Evolutionary conservation across 441 rosid species (phyloP).

Genomic region (Erodium moschatum): DNA sequence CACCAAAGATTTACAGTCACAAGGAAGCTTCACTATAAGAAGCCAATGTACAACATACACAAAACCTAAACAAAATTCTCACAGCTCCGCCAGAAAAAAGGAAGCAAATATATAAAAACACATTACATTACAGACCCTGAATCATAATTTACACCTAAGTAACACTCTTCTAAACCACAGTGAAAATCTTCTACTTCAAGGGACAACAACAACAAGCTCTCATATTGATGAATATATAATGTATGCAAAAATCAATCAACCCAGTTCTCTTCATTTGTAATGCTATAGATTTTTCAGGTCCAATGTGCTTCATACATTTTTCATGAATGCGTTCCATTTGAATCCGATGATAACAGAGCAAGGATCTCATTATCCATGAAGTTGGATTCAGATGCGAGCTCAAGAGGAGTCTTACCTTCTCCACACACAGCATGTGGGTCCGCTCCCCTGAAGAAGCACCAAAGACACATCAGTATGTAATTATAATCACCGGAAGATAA

Average conservation of each 20-base stretch:
- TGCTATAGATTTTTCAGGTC: conserved; percentile 15
- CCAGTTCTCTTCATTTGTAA: conserved; percentile 7
- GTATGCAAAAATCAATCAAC: conserved; percentile 20
- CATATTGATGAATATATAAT: conserved; percentile 21
- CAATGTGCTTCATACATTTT: conserved; percentile 14
- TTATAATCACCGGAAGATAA: background rate
- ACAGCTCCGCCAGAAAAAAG: conserved; percentile 28
- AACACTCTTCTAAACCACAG: background rate
- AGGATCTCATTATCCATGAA: conserved; percentile 59
- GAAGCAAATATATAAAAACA: conserved; percentile 17
- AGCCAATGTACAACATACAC: conserved; percentile 34
- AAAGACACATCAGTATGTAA: background rate
- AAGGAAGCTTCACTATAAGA: conserved; percentile 23
- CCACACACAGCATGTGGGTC: conserved; percentile 51
- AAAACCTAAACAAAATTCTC: conserved; percentile 26
- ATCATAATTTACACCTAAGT: conserved; percentile 21
- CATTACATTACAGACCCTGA: conserved; percentile 24
- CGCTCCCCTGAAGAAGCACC: conserved; percentile 66
- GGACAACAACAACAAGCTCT: conserved; percentile 25
- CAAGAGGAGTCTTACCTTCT: conserved; percentile 64
- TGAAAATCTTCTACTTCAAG: conserved; percentile 19
- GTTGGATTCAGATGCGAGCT: conserved; percentile 52
- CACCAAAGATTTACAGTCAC: conserved; percentile 11
- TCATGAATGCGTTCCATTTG: conserved; percentile 35
- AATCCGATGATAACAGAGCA: conserved; percentile 47